Evolutionary conservation across 805 yeast species (phyloP), one percentile per base, ranked within the genome.

Genomic region (Candida xyloterini): DNA sequence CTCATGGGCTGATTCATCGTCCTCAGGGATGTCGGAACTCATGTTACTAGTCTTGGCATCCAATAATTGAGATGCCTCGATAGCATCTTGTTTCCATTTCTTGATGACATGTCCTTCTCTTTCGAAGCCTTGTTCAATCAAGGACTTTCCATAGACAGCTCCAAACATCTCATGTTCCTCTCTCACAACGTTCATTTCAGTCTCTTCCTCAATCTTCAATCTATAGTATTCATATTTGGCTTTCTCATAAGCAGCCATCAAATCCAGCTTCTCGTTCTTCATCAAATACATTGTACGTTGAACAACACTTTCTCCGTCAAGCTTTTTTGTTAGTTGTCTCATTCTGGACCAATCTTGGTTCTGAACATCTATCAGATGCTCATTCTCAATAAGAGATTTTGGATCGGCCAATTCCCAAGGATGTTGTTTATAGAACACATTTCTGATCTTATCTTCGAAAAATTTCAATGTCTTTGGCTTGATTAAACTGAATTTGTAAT

Each of bases 391-490:
- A 50, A 93, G 65, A 21, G 78, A 72, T 59, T 85, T 86, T 10
- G 98, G 96, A 51, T 95, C 76, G 1, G 98, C 87, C 38, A 90
- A 69, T 65, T 93, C 99, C 99, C 99, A 93, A 6, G 99, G 99
- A 64, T 93, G 99, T 59, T 90, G 96, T 43, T 79, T 79, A 63
- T 82, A 91, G 57, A 93, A 93, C 16, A 84, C 69, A 33, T 76
- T 71, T 67, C 99, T 78, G 51, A 93, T 65, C 52, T 82, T 79
- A 63, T 93, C 99, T 62, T 91, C 93, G 38, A 78, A 60, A 50
- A 74, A 82, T 41, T 60, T 62, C 55, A 85, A 65, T 47, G 73
- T 71, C 29, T 77, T 76, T 9, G 83, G 71, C 48, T 70, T 65
- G 51, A 71, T 69, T 11, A 81, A 66, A 41, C 69, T 68, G 33